Evolutionary conservation across 441 rosid species (phyloP).

Genomic region (Populus hybrid): DNA sequence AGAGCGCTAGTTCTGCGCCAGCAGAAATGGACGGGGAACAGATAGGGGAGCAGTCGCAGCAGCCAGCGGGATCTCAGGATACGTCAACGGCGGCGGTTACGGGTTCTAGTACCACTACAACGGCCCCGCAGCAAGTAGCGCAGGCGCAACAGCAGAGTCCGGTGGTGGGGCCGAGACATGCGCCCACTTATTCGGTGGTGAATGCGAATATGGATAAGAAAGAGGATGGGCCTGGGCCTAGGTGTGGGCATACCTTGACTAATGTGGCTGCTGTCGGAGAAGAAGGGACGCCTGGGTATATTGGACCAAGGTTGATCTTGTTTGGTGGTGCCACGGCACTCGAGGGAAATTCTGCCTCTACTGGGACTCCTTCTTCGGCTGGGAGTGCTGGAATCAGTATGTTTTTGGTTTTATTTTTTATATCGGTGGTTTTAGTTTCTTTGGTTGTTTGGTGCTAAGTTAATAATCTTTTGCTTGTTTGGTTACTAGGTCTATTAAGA

Average conservation of each 20-base stretch:
- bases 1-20: constrained; percentile 27
- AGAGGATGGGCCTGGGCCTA: constrained; percentile 93
- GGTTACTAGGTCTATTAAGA: background rate
- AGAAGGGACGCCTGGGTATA: constrained; percentile 71
- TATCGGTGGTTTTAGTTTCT: background rate
- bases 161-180: constrained; percentile 80
- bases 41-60: constrained; percentile 25
- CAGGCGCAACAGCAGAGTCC: constrained; percentile 49
- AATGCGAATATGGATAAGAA: constrained; percentile 76
- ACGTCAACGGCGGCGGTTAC: background rate
- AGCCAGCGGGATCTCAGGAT: constrained; percentile 26
- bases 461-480: background rate
- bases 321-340: constrained; percentile 98
- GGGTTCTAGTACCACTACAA: background rate
- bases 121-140: constrained; percentile 14
- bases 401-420: constrained; percentile 23
- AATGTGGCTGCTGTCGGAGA: constrained; percentile 94
- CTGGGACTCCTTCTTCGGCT: constrained; percentile 90
- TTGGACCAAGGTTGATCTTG: constrained; percentile 86
- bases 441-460: background rate
- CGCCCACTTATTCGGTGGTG: constrained; percentile 80
- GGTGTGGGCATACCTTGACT: constrained; percentile 96
- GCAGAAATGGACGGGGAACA: constrained; percentile 59
- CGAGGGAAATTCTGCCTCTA: constrained; percentile 85
- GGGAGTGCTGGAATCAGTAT: constrained; percentile 96